Percentiles rank a stretch among this genome's conserved stretches.
Conservation (phyloP, 352 stramenopile genomes). For the Phytophthora kernoviae region DNA sequence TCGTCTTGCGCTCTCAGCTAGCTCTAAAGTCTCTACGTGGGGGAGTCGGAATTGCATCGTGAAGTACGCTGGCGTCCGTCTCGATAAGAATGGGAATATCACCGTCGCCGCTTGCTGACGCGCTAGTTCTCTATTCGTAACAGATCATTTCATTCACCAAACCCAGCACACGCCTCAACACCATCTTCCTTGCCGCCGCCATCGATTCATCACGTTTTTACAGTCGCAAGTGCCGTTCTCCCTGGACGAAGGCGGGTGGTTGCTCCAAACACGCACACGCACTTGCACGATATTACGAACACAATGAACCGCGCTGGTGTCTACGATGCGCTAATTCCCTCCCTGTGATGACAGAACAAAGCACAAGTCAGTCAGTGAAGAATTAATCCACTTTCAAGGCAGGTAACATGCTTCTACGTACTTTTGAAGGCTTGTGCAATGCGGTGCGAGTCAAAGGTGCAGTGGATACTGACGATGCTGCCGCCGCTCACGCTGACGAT, state of each 20-base stretch:
- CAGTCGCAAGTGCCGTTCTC: conserved; percentile 10
- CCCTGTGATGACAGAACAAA: conserved; percentile 38
- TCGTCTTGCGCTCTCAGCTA: conserved; percentile 22
- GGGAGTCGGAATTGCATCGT: conserved; percentile 10
- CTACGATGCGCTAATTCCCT: conserved; percentile 82
- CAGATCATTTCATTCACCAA: too few relatives aligned
- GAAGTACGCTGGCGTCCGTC: conserved; percentile 5
- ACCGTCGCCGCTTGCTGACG: too few relatives aligned
- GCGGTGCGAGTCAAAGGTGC: conserved; percentile 87
- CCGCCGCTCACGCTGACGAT: conserved; percentile 80
- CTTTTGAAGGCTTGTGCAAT: conserved; percentile 86
- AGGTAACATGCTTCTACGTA: conserved; percentile 42
- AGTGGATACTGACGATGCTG: conserved; percentile 84
- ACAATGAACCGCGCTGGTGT: conserved; percentile 23
- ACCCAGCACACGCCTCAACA: too few relatives aligned
- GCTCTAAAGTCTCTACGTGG: conserved; percentile 42
- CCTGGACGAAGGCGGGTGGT: conserved; percentile 10
- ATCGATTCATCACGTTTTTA: conserved; percentile 27
- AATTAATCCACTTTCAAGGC: conserved; percentile 8
- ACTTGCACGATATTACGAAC: conserved; percentile 43
- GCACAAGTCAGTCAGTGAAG: conserved; percentile 21
- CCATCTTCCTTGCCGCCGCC: conserved; percentile 5
- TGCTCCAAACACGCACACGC: conserved; percentile 30
- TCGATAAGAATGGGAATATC: neutral
- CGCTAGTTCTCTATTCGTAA: too few relatives aligned